Conservation (phyloP, 2,329 filamentous ascomycete species). For the Nemania bipapillata region DNA sequence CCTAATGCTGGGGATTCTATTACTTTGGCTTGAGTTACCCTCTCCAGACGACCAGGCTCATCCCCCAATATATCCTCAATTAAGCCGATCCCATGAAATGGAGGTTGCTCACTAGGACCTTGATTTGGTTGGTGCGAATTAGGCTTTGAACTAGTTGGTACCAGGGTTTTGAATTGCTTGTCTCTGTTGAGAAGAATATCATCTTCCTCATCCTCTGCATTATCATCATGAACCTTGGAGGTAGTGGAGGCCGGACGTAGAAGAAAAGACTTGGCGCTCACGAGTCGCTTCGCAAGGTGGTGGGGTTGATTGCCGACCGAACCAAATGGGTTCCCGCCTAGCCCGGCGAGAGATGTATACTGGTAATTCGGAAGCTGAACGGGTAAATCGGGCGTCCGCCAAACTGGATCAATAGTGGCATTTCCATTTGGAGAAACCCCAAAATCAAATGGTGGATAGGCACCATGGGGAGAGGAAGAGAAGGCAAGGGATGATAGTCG, state of each 20-base stretch:
- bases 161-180: slow-evolving; percentile 25
- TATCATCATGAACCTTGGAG: slow-evolving; percentile 22
- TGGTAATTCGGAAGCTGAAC: slow-evolving; percentile 31
- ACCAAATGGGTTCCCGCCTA: slow-evolving; percentile 23
- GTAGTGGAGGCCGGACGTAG: slow-evolving; percentile 19
- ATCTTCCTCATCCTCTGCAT: slow-evolving; percentile 41
- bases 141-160: background rate
- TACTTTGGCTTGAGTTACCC: background rate
- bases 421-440: slow-evolving; percentile 36
- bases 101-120: background rate
- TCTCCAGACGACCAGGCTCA: background rate
- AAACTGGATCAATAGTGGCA: slow-evolving; percentile 52
- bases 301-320: slow-evolving; percentile 21
- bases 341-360: slow-evolving; percentile 27
- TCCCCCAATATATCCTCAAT: background rate
- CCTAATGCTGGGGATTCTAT: background rate
- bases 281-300: slow-evolving; percentile 32
- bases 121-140: background rate
- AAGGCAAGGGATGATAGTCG: slow-evolving; percentile 41
- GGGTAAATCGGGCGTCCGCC: slow-evolving; percentile 52
- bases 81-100: slow-evolving; percentile 4
- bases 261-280: slow-evolving; percentile 38
- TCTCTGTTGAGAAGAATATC: slow-evolving; percentile 43
- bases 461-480: slow-evolving; percentile 37
- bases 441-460: slow-evolving; percentile 40